phyloP scores from a whole-genome alignment of 2,329 filamentous ascomycete species.

The Fusarium concolor region DNA sequence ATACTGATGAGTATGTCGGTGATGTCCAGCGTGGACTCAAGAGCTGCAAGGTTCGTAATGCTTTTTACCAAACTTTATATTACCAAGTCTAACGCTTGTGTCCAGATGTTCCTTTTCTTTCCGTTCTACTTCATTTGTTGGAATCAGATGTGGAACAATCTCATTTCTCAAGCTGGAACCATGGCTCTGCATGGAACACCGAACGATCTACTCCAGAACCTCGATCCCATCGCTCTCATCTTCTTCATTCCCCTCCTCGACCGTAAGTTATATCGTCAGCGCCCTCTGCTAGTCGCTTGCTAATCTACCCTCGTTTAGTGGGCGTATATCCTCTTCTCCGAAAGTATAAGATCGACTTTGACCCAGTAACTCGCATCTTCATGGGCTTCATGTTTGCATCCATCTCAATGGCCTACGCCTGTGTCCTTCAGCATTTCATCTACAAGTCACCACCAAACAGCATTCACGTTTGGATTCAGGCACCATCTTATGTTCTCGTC shows the following conservation, averaged over 20 bases:
- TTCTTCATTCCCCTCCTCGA: slow-evolving; percentile 14
- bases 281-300: rapidly evolving
- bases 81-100: too few relatives aligned
- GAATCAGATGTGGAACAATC: slow-evolving; percentile 17
- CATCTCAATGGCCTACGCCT: slow-evolving; percentile 2
- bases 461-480: slow-evolving; percentile 8
- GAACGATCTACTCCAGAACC: background rate
- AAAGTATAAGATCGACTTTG: slow-evolving; percentile 13
- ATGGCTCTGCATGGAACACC: slow-evolving; percentile 12
- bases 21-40: slow-evolving; percentile 10
- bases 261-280: background rate
- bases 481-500: background rate
- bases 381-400: slow-evolving; percentile 16
- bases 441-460: slow-evolving; percentile 10
- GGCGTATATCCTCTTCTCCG: background rate
- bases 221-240: background rate
- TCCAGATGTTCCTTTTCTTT: slow-evolving; percentile 8
- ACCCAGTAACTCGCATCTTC: background rate
- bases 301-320: background rate
- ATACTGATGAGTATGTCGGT: slow-evolving; percentile 9
- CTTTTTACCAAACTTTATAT: too few relatives aligned
- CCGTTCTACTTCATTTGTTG: slow-evolving; percentile 17
- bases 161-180: slow-evolving; percentile 5
- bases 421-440: slow-evolving; percentile 1
- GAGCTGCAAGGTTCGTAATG: background rate